These are phyloP conservation scores for Phytopythium aichiense DNA, from an alignment of 352 stramenopile genomes.

Conservation along the genomic window DNA sequence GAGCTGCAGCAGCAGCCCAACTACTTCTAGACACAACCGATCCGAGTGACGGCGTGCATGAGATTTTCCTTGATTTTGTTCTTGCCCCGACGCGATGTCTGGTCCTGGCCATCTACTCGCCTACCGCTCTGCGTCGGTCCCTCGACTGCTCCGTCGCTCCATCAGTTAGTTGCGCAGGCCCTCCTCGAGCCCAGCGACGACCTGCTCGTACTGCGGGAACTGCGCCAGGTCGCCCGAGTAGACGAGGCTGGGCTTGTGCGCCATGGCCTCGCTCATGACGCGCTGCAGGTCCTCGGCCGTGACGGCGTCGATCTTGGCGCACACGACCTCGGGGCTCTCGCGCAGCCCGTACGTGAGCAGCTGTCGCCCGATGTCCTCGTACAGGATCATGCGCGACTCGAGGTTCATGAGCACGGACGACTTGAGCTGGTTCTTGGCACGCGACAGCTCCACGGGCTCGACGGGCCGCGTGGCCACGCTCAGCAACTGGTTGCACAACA, in stretches of 20 bases:
- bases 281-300: constrained; percentile 84
- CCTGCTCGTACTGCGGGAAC: constrained; percentile 84
- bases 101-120: neutral
- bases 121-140: neutral
- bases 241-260: constrained; percentile 74
- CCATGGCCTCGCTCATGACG: constrained; percentile 71
- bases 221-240: constrained; percentile 76
- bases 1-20: neutral
- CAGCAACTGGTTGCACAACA: constrained; percentile 93
- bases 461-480: constrained; percentile 78
- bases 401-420: constrained; percentile 99
- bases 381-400: constrained; percentile 97
- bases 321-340: constrained; percentile 86
- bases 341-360: constrained; percentile 95
- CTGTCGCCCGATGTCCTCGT: constrained; percentile 99
- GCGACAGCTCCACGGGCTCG: constrained; percentile 86
- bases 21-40: constrained; percentile 1
- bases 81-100: neutral
- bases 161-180: constrained; percentile 39
- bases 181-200: constrained; percentile 70
- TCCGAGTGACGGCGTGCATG: neutral
- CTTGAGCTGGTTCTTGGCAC: constrained; percentile 99
- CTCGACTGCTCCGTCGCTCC: neutral
- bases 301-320: constrained; percentile 86
- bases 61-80: neutral